Base-by-base conservation (phyloP, 441 rosid genomes). In the Gossypium trilobum region DNA sequence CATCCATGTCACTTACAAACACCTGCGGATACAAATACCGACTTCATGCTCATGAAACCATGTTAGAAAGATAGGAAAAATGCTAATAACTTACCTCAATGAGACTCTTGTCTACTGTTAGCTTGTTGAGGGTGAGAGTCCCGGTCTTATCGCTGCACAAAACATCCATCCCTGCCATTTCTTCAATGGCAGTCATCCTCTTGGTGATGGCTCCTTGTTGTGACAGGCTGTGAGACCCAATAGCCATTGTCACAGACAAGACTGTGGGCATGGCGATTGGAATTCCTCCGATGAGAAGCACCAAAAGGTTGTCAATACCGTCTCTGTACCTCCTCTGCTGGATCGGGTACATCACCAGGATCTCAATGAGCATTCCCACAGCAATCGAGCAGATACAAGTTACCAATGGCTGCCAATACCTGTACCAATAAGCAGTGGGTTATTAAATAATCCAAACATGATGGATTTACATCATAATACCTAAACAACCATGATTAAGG, bases 191-290 rank as follows among this genome's bases (percentile, higher is more conserved):
- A 2, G 97, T 94, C 99, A 92, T 92, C 77, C 97, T 86, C 78
- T 94, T 94, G 10, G 97, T 94, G 74, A 94, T 94, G 75, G 99
- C 99, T 59, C 99, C 99, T 84, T 94, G 97, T 74, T 90, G 77
- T 0, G 97, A 86, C 23, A 94, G 84, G 33, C 97, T 87, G 57
- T 94, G 97, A 39, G 95, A 92, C 2, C 99, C 99, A 75, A 92
- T 90, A 50, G 99, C 97, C 97, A 94, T 94, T 71, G 97, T 93
- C 48, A 93, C 98, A 0, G 97, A 93, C 78, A 89, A 79, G n/a
- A 93, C 94, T 2, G 97, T 93, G 3, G 98, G 97, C 98, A 94
- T 94, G 20, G 98, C 98, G 9, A 94, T 94, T 13, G 98, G 98
- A 76, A 94, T 94, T 55, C 98, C 98, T 51, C 98, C 98, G 2